These are phyloP conservation scores for Amaranthus cruentus DNA, from an alignment of 148 eudicot species.

Conservation along the genomic window DNA sequence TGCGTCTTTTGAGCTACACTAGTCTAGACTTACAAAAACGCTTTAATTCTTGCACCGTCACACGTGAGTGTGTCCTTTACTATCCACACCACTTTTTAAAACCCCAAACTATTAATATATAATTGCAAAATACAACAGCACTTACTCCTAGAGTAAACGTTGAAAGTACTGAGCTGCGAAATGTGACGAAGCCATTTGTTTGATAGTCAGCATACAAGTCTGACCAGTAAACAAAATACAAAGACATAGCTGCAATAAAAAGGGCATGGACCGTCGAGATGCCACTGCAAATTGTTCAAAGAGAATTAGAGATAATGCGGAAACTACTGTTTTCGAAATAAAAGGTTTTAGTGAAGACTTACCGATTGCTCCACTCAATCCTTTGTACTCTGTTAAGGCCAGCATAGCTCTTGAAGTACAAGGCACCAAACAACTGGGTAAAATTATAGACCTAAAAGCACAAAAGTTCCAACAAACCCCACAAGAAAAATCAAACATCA, in stretches of 20 bases:
- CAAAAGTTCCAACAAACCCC: conserved; percentile 7
- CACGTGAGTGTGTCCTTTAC: no score
- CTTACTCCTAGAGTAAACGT: conserved; percentile 88
- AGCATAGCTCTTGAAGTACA: conserved; percentile 65
- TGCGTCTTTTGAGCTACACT: no score
- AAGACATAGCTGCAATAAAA: conserved; percentile 69
- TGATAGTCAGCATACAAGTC: conserved; percentile 70
- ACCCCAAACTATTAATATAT: no score
- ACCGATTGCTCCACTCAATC: conserved; percentile 96
- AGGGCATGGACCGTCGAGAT: conserved; percentile 90
- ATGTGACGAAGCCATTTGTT: conserved; percentile 44
- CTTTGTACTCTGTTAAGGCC: conserved; percentile 76
- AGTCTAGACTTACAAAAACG: no score
- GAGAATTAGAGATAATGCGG: neutral
- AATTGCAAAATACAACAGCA: conserved; percentile 8
- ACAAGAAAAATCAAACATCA: conserved; percentile 9
- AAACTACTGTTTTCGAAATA: neutral
- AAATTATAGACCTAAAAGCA: conserved; percentile 68
- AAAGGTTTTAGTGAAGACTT: conserved; percentile 6
- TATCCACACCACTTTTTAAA: no score
- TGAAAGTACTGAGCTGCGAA: conserved; percentile 75
- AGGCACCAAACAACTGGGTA: conserved; percentile 58
- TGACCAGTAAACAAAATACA: conserved; percentile 95
- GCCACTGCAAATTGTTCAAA: conserved; percentile 47
- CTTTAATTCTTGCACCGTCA: no score